Percentiles rank a stretch among this genome's conserved stretches.
phyloP scores from a whole-genome alignment of 2,329 filamentous ascomycete species.

The Xylaria sp. region DNA sequence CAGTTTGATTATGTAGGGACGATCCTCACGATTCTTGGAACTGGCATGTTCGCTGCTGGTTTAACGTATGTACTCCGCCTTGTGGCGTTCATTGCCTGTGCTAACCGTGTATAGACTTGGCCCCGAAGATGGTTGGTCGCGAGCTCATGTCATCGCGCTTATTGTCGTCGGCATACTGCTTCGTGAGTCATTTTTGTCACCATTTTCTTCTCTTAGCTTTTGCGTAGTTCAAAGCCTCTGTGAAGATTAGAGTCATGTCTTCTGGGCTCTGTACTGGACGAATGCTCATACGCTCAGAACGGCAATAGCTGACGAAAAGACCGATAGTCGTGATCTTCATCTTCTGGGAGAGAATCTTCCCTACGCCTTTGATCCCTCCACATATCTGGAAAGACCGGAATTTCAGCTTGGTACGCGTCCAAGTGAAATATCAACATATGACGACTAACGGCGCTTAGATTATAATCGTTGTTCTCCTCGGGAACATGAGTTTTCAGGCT shows the following conservation, averaged over 20 bases:
- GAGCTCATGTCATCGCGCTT: constrained; percentile 70
- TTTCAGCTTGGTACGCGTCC: constrained; percentile 66
- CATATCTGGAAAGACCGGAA: constrained; percentile 70
- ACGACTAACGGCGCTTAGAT: constrained; percentile 54
- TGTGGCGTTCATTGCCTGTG: constrained; percentile 2
- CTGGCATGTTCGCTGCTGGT: constrained; percentile 72
- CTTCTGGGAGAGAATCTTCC: constrained; percentile 69
- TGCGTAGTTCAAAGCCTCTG: not conserved
- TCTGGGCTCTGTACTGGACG: not conserved
- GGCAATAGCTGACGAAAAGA: not conserved
- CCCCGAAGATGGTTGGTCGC: constrained; percentile 71
- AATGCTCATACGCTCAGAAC: not conserved
- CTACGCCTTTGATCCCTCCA: constrained; percentile 63
- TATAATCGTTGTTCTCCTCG: constrained; percentile 66
- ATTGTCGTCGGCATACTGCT: constrained; percentile 68
- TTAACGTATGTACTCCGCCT: constrained; percentile 60
- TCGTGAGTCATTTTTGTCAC: constrained; percentile 36
- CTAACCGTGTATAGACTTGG: constrained; percentile 54
- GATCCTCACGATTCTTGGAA: constrained; percentile 69
- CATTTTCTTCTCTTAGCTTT: not conserved
- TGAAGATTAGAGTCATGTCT: not conserved
- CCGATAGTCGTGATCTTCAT: constrained; percentile 62
- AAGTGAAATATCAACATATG: constrained; percentile 17
- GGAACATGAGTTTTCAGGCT: constrained; percentile 71
- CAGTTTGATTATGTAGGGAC: constrained; percentile 72